Evolutionary conservation across 129 eudicot species (phyloP).

Genomic region (Chrysanthemum lavandulifolium): DNA sequence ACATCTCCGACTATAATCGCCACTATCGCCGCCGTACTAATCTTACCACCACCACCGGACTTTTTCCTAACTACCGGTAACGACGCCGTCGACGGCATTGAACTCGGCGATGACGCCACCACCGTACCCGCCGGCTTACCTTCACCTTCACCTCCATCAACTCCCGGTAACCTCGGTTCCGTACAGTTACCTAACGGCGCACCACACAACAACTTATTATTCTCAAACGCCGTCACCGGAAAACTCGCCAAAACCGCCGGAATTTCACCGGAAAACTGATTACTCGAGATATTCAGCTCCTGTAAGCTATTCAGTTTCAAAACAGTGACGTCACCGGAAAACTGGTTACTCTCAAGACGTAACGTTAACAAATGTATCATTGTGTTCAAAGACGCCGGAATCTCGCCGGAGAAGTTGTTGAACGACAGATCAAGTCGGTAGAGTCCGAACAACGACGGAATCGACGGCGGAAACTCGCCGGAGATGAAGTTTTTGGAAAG

Average conservation of each 20-base stretch:
- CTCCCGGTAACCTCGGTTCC: slow-evolving; percentile 31
- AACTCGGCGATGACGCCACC: slow-evolving; percentile 46
- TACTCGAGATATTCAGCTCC: slow-evolving; percentile 65
- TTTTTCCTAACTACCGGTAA: slow-evolving; percentile 29
- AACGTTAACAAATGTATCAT: slow-evolving; percentile 56
- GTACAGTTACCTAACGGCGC: slow-evolving; percentile 54
- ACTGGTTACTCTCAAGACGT: slow-evolving; percentile 52
- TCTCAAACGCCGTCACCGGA: slow-evolving; percentile 55
- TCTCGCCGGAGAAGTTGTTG: slow-evolving; percentile 60
- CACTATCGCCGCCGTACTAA: slow-evolving; percentile 30
- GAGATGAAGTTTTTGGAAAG: slow-evolving; percentile 61
- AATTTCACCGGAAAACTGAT: slow-evolving; percentile 53
- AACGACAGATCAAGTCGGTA: slow-evolving; percentile 71
- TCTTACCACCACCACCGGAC: slow-evolving; percentile 17
- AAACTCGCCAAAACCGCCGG: slow-evolving; percentile 56
- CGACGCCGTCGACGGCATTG: slow-evolving; percentile 42
- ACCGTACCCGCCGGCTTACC: slow-evolving; percentile 33
- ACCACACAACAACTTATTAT: slow-evolving; percentile 60
- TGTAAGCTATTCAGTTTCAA: slow-evolving; percentile 37
- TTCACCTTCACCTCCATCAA: neutral
- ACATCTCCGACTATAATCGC: slow-evolving; percentile 38
- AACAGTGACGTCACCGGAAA: slow-evolving; percentile 45
- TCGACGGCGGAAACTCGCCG: slow-evolving; percentile 48
- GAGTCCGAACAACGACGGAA: slow-evolving; percentile 35
- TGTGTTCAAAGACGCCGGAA: slow-evolving; percentile 42